phyloP scores from a whole-genome alignment of 768 basidiomycete genomes.

The Boletales sp. region DNA sequence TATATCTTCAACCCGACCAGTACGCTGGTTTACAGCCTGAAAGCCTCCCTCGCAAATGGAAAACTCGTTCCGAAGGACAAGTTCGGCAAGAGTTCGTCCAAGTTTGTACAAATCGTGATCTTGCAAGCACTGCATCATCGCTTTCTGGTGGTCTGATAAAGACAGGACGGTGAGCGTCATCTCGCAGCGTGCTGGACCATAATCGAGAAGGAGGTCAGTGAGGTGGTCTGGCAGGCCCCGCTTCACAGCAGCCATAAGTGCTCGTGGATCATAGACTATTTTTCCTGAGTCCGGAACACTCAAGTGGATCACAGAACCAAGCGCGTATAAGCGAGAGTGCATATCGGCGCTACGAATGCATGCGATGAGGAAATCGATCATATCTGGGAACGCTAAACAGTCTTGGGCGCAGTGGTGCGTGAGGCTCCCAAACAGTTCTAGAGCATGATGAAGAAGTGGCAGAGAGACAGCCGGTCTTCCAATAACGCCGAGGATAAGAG shows the following conservation, averaged over 20 bases:
- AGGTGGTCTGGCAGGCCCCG: slow-evolving; percentile 47
- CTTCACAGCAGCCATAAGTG: slow-evolving; percentile 41
- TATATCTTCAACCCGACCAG: slow-evolving; percentile 36
- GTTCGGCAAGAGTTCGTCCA: slow-evolving; percentile 44
- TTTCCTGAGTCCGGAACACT: slow-evolving; percentile 44
- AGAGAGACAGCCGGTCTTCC: slow-evolving; percentile 39
- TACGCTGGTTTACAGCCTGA: slow-evolving; percentile 40
- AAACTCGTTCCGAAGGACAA: slow-evolving; percentile 57
- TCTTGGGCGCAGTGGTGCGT: slow-evolving; percentile 42
- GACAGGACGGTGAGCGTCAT: slow-evolving; percentile 37
- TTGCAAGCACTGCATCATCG: slow-evolving; percentile 47
- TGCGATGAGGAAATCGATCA: slow-evolving; percentile 49
- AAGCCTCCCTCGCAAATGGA: slow-evolving; percentile 53
- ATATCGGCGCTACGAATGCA: slow-evolving; percentile 53
- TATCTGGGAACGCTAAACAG: slow-evolving; percentile 40
- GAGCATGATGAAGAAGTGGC: slow-evolving; percentile 47
- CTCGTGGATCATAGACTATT: slow-evolving; percentile 41
- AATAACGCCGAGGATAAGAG: slow-evolving; percentile 38
- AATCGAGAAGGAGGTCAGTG: slow-evolving; percentile 42
- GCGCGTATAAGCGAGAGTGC: slow-evolving; percentile 46
- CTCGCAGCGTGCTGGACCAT: slow-evolving; percentile 48
- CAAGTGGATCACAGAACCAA: slow-evolving; percentile 50
- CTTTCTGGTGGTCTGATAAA: slow-evolving; percentile 44
- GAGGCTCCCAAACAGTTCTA: slow-evolving; percentile 41
- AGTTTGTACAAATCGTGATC: slow-evolving; percentile 48